Evolutionary conservation across 2,329 filamentous ascomycete genomes (phyloP).

Genomic region (Rugonectria rugulosa): DNA sequence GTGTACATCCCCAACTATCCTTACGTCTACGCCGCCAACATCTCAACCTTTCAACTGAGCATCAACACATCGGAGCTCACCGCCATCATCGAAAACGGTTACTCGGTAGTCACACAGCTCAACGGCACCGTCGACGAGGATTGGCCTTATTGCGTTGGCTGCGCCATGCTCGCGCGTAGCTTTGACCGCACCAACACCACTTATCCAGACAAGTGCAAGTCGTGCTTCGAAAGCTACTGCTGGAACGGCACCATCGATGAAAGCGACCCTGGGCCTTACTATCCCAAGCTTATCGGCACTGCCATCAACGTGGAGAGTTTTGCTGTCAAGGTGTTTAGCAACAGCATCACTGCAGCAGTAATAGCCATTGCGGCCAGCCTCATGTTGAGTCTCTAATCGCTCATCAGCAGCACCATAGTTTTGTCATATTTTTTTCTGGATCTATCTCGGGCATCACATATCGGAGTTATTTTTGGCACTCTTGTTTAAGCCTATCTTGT

Average conservation of each 20-base stretch:
- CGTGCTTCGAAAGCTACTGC: slow-evolving; percentile 86
- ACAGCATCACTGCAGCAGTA: slow-evolving; percentile 21
- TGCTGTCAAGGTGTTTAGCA: slow-evolving; percentile 25
- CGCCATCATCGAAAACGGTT: slow-evolving; percentile 85
- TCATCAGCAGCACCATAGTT: too few relatives aligned
- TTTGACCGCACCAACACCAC: slow-evolving; percentile 73
- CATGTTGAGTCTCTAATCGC: slow-evolving; percentile 23
- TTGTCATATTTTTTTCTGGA: slow-evolving; percentile 1
- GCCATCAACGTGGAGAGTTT: slow-evolving; percentile 37
- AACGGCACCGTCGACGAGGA: slow-evolving; percentile 77
- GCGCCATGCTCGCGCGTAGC: slow-evolving; percentile 82
- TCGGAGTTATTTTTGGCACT: background rate
- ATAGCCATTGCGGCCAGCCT: slow-evolving; percentile 32
- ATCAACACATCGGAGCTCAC: slow-evolving; percentile 75
- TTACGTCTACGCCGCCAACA: slow-evolving; percentile 79
- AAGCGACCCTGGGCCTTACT: slow-evolving; percentile 43
- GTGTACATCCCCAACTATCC: slow-evolving; percentile 85
- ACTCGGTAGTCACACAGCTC: slow-evolving; percentile 81
- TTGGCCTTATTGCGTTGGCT: slow-evolving; percentile 88
- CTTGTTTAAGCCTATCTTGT: background rate
- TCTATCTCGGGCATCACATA: slow-evolving; percentile 9
- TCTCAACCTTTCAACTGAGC: slow-evolving; percentile 75
- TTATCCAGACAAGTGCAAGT: slow-evolving; percentile 74
- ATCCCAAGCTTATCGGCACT: slow-evolving; percentile 38
- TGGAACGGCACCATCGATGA: slow-evolving; percentile 79